Percentiles rank a stretch among this genome's conserved stretches.
phyloP scores from a whole-genome alignment of 177 flowering plant genomes.

The Vitis hybrid region DNA sequence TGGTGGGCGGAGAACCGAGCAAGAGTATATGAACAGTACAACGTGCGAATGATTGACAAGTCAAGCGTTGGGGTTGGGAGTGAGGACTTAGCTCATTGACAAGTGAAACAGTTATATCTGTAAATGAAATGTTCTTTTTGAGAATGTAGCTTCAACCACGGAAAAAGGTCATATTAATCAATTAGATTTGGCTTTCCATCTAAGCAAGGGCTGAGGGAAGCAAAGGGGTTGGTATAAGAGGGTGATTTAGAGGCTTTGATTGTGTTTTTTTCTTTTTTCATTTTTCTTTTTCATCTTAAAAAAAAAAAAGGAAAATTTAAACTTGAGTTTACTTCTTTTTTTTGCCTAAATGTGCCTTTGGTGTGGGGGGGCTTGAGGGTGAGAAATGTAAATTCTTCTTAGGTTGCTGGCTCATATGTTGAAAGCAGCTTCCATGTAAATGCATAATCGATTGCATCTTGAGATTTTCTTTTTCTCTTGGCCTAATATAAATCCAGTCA shows the following conservation, averaged over 20 bases:
- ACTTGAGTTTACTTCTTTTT: constrained; percentile 17
- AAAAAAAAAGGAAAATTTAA: no score
- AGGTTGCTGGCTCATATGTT: constrained; percentile 33
- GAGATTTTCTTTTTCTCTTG: constrained; percentile 8
- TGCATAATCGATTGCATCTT: constrained; percentile 32
- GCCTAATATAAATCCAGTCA: constrained; percentile 10
- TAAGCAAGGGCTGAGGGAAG: constrained; percentile 10
- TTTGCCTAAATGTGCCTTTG: constrained; percentile 19
- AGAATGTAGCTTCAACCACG: not conserved
- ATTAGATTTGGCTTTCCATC: constrained; percentile 27
- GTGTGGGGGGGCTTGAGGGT: constrained; percentile 34
- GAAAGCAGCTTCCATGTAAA: constrained; percentile 45
- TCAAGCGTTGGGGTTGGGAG: constrained; percentile 67
- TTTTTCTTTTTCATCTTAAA: constrained; percentile 4
- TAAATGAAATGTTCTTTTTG: constrained; percentile 24
- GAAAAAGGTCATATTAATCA: constrained; percentile 24
- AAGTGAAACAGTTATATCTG: not conserved
- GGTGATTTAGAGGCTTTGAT: constrained; percentile 24
- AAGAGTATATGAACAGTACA: constrained; percentile 81
- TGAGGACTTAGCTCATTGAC: constrained; percentile 49
- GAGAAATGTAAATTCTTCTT: constrained; percentile 51
- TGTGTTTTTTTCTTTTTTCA: constrained; percentile 21
- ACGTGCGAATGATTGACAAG: constrained; percentile 72
- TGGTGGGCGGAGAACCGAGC: constrained; percentile 95
- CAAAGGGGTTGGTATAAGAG: constrained; percentile 18